These are phyloP conservation scores for Aureobasidium sp. DNA, from an alignment of 2,329 filamentous ascomycete genomes.

Conservation along the genomic window DNA sequence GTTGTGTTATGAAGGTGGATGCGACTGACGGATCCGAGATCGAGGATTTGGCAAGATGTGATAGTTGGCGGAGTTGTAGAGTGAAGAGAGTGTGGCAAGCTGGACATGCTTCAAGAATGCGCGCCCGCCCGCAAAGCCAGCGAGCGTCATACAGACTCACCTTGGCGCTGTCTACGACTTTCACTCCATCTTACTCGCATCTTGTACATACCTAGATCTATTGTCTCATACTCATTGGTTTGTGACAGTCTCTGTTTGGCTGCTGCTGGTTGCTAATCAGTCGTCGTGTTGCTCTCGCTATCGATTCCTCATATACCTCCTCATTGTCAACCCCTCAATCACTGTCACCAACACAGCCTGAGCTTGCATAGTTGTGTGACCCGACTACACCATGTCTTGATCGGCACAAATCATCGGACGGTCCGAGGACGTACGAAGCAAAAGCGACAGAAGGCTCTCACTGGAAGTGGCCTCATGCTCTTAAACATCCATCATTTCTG, in stretches of 20 bases:
- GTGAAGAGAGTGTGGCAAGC: slow-evolving; percentile 4
- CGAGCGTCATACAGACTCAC: slow-evolving; percentile 6
- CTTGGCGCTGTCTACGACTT: background rate
- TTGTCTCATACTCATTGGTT: background rate
- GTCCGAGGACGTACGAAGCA: background rate
- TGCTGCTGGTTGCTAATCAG: background rate
- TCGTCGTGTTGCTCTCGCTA: background rate
- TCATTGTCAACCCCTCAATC: background rate
- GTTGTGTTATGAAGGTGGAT: background rate
- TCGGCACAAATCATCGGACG: background rate
- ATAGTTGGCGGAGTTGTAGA: background rate
- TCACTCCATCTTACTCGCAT: background rate
- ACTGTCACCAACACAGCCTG: background rate
- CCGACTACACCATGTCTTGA: background rate
- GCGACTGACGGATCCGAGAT: background rate
- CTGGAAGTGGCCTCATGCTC: background rate
- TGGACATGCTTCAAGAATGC: slow-evolving; percentile 9
- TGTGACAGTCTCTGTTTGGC: background rate
- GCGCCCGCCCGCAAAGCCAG: background rate
- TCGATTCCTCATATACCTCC: background rate
- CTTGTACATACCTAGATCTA: background rate
- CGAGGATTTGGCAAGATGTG: background rate
- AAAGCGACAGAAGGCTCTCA: background rate
- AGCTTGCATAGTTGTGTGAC: background rate
- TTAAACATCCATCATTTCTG: background rate